phyloP scores from a whole-genome alignment of 2,329 filamentous ascomycete species.

The Orbilia blumenaviensis region DNA sequence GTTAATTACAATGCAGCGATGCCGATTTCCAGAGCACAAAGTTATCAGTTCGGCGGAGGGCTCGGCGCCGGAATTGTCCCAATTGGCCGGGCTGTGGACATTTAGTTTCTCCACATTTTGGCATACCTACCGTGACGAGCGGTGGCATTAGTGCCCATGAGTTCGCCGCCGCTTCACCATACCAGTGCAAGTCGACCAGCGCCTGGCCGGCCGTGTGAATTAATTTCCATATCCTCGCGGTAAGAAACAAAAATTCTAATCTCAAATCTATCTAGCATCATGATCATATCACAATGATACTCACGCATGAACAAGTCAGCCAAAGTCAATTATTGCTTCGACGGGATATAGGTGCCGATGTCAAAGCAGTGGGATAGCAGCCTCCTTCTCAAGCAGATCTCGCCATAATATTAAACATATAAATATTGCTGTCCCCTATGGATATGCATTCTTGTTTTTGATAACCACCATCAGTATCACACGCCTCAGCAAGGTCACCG shows the following conservation, averaged over 20 bases:
- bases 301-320: not conserved
- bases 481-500: conserved; percentile 1
- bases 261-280: conserved; percentile 20
- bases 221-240: conserved; percentile 43
- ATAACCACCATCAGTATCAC: conserved; percentile 19
- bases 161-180: conserved; percentile 19
- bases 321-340: not conserved
- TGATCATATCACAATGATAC: conserved; percentile 20
- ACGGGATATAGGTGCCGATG: conserved; percentile 11
- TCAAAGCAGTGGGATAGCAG: conserved; percentile 17
- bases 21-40: not conserved
- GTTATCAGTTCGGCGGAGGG: not conserved
- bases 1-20: not conserved
- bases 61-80: conserved; percentile 5
- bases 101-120: conserved; percentile 4
- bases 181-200: not conserved
- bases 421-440: conserved; percentile 22
- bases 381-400: not conserved
- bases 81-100: not conserved
- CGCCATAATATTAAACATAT: not conserved
- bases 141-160: conserved; percentile 4
- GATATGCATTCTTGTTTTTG: conserved; percentile 1
- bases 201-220: conserved; percentile 2
- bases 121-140: not conserved
- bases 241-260: conserved; percentile 11